Evolutionary conservation across 2,329 filamentous ascomycete genomes (phyloP), one percentile per base, ranked within the genome.

Genomic region (Sphaerulina musiva): DNA sequence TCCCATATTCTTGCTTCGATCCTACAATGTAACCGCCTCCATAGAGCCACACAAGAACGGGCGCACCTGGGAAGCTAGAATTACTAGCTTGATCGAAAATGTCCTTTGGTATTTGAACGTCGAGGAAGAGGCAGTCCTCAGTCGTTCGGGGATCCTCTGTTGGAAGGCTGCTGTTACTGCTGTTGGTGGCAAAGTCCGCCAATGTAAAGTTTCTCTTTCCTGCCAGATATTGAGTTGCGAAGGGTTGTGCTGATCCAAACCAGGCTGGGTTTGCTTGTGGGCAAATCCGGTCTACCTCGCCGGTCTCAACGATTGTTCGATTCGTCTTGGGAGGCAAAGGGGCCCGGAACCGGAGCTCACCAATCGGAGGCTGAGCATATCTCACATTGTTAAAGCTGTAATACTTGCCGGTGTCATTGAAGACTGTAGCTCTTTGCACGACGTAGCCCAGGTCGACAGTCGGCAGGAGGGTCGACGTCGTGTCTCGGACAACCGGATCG

Each of bases 361-460:
- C 78, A 2, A 76, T 54, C 1, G 79, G 79, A 12, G 80, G 74
- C 29, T 76, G 75, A 6, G 78, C 79, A 65, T 76, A 82, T 32
- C 78, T 73, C 58, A 82, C 80, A 59, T 81, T 81, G 48, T 69
- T 74, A 67, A 82, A 82, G 57, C 76, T 79, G 66, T 79, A 81
- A 29, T 50, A 55, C 14, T 58, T 48, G 56, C 39, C 44, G 8
- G 42, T 58, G 2, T 47, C 53, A 66, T 78, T 78, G 61, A 73
- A 74, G 10, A 64, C 63, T 4, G 73, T 64, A 32, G 75, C 78
- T 60, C 73, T 71, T 48, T 81, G 76, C 20, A 78, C 65, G 52
- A 77, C 72, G 63, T 81, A 81, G 40, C 77, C 78, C 8, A 82
- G 68, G 61, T 82, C 78, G 6, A 82, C 75, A 17, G 68, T 66